A percentile compares a stretch with the other conserved stretches of the same genome.
Conservation (phyloP, 148 eudicot genomes). For the Simmondsia chinensis region DNA sequence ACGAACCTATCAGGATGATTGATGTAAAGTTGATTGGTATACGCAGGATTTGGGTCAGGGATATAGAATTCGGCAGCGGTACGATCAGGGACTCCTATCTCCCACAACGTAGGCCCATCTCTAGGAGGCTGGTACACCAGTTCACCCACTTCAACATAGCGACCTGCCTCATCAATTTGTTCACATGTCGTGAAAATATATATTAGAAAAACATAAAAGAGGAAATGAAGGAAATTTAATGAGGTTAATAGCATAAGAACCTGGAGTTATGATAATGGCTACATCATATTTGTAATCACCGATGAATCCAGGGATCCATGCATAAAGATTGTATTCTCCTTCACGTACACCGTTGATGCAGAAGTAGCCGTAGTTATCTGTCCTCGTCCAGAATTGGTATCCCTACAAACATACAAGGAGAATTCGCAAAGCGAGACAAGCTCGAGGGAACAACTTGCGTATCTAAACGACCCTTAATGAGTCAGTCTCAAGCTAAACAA, state of each 20-base stretch:
- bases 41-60: conserved; percentile 82
- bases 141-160: conserved; percentile 37
- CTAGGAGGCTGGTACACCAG: conserved; percentile 71
- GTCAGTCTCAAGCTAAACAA: no score
- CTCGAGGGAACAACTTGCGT: not conserved
- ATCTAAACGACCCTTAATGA: no score
- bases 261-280: conserved; percentile 41
- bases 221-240: not conserved
- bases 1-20: conserved; percentile 73
- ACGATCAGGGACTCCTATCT: conserved; percentile 94
- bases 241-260: conserved; percentile 13
- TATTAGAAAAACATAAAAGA: not conserved
- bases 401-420: conserved; percentile 26
- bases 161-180: conserved; percentile 22
- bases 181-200: not conserved
- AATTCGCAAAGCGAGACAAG: not conserved
- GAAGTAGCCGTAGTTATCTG: conserved; percentile 55
- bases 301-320: conserved; percentile 69
- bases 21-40: conserved; percentile 52
- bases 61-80: conserved; percentile 72
- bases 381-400: conserved; percentile 78
- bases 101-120: conserved; percentile 93
- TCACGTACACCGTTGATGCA: conserved; percentile 34
- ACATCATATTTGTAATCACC: conserved; percentile 57
- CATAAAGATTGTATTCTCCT: conserved; percentile 69